Conservation (phyloP, 2,329 filamentous ascomycete species). For the Stemphylium vesicarium region DNA sequence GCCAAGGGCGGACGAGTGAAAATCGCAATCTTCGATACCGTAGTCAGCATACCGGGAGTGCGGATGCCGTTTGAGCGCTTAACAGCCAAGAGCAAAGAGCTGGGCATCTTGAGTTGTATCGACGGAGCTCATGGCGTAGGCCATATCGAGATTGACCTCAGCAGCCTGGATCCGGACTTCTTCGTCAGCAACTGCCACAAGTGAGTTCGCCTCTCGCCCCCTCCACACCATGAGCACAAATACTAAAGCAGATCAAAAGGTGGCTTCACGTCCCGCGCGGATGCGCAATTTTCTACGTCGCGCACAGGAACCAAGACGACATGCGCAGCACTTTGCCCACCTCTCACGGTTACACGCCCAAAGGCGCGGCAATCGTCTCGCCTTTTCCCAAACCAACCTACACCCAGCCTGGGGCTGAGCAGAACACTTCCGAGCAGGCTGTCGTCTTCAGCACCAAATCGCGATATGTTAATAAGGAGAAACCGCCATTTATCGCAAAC, state of each 20-base stretch:
- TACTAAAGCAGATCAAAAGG: constrained; percentile 40
- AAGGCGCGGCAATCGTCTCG: constrained; percentile 36
- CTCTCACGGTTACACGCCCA: constrained; percentile 74
- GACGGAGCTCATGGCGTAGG: constrained; percentile 89
- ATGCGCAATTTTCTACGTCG: constrained; percentile 82
- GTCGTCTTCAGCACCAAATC: not conserved
- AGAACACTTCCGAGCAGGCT: constrained; percentile 8
- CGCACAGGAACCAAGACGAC: constrained; percentile 74
- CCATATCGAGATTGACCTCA: constrained; percentile 74
- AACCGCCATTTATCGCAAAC: constrained; percentile 68
- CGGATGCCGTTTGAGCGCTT: constrained; percentile 78
- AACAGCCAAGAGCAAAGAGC: constrained; percentile 66
- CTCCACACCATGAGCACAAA: not conserved
- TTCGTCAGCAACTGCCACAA: constrained; percentile 75
- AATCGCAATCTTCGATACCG: constrained; percentile 78
- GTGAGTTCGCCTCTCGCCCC: constrained; percentile 14
- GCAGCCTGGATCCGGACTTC: constrained; percentile 76
- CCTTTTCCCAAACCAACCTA: constrained; percentile 45
- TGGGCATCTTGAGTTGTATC: constrained; percentile 73
- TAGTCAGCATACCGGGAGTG: constrained; percentile 79
- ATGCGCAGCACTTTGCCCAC: constrained; percentile 79
- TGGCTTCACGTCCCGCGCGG: constrained; percentile 85
- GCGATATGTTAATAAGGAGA: constrained; percentile 40
- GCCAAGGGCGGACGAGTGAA: constrained; percentile 66
- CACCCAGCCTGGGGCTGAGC: not conserved